phyloP scores from a whole-genome alignment of 257 asterid genomes.

The Pogostemon cablin region DNA sequence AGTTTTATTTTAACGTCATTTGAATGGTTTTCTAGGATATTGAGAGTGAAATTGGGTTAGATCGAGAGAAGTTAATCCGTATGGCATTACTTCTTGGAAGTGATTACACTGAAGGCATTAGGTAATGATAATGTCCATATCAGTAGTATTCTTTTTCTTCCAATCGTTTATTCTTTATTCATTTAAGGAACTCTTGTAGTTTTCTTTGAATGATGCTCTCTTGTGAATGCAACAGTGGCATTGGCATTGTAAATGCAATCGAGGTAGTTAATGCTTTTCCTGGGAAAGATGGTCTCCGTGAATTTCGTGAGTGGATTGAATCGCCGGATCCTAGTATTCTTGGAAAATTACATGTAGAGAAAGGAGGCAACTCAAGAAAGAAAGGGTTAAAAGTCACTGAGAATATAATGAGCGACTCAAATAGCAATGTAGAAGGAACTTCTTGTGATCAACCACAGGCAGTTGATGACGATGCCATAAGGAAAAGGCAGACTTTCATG shows the following conservation, averaged over 20 bases:
- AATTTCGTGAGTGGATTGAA: constrained; percentile 95
- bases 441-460: constrained; percentile 35
- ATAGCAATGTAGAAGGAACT: constrained; percentile 37
- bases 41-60: constrained; percentile 88
- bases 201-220: constrained; percentile 24
- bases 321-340: constrained; percentile 93
- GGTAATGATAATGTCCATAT: constrained; percentile 49
- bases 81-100: constrained; percentile 96
- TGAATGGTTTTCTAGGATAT: constrained; percentile 60
- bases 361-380: constrained; percentile 46
- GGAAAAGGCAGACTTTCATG: constrained; percentile 71
- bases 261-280: constrained; percentile 97
- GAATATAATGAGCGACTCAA: constrained; percentile 31
- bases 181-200: neutral
- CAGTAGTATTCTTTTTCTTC: neutral
- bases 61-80: constrained; percentile 73
- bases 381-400: constrained; percentile 49
- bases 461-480: constrained; percentile 41
- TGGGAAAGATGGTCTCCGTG: constrained; percentile 76
- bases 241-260: constrained; percentile 94
- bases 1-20: constrained; percentile 27
- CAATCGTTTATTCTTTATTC: constrained; percentile 6
- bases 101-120: constrained; percentile 95
- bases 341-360: constrained; percentile 55
- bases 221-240: constrained; percentile 59